Conservation (phyloP, 257 asterid species). For the Solanum chiquidenum region DNA sequence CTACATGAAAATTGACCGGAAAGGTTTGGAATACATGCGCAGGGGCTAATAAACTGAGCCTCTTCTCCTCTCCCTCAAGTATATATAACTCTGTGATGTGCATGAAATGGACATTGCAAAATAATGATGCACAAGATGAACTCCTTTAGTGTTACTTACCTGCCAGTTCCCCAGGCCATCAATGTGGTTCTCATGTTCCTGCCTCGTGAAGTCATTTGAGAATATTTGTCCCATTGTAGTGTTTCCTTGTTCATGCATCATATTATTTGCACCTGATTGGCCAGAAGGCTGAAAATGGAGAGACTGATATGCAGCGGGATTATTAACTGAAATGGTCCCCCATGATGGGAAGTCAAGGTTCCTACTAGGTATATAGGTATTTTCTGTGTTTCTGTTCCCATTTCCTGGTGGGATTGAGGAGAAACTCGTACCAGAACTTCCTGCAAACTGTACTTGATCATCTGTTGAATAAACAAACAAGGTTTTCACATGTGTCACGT, state of each 20-base stretch:
- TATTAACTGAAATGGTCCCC: constrained; percentile 38
- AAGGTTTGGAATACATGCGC: not conserved
- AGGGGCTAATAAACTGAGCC: not conserved
- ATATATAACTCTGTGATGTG: not conserved
- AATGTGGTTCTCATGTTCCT: constrained; percentile 25
- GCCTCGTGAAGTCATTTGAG: constrained; percentile 23
- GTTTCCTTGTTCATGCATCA: constrained; percentile 40
- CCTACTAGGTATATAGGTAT: constrained; percentile 28
- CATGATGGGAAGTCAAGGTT: constrained; percentile 43
- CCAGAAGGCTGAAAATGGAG: constrained; percentile 33
- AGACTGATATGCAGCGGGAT: constrained; percentile 33
- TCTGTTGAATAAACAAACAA: constrained; percentile 26
- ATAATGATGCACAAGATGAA: not conserved
- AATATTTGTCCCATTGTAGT: constrained; percentile 35
- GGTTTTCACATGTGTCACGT: constrained; percentile 3
- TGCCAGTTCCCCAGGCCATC: constrained; percentile 58
- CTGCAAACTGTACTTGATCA: constrained; percentile 42
- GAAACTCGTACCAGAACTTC: constrained; percentile 28
- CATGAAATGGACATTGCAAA: not conserved
- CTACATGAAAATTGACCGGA: not conserved
- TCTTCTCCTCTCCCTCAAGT: not conserved
- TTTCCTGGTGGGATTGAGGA: constrained; percentile 26
- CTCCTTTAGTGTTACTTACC: constrained; percentile 26
- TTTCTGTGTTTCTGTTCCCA: constrained; percentile 9
- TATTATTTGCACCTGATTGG: constrained; percentile 28